Base-by-base conservation (phyloP, 176 grass and related monocot species). In the Calamus simplicifolius region DNA sequence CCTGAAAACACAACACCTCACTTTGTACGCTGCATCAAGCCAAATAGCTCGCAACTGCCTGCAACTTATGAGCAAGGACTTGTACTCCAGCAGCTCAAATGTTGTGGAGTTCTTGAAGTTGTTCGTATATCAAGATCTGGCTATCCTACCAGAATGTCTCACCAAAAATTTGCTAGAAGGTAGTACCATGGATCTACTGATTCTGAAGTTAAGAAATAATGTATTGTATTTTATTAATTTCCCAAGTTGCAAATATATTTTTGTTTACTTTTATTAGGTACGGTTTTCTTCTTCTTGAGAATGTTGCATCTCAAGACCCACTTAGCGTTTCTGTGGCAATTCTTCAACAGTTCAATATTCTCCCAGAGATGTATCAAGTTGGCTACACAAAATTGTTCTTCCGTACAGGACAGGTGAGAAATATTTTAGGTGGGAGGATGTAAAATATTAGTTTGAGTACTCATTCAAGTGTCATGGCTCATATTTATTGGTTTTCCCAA, bases 331-430 rank as follows among this genome's bases (percentile, higher is more conserved):
- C 93, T 28, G 87, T 98, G 76, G 93, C 87, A 70, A 92, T 98
- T 75, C 93, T 98, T 71, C 78, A 88, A 16, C 93, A 98, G 50
- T 98, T 98, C 59, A 98, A 92, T 63, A 98, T 98, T 73, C 79
- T 88, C 43, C 87, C 87, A 58, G 93, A 98, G 68, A 97, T 97
- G 93, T 97, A 97, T 74, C 93, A 97, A 88, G 84, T 97, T 85
- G 93, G 93, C 66, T 97, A 91, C 69, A 91, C 93, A 71, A 97
- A 91, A 28, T 85, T 97, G 48, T 97, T 97, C 75, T 98, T 98
- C 73, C 78, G 93, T 64, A 98, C 87, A 52, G 93, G 93, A 43
- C 93, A 98, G 84, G 93, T 98, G 48, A 83, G 84, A 54, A 63
- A 19, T 29, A 31, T 5, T 38, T 2, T 38, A 12, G 31, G 2